Percentiles rank a stretch among this genome's conserved stretches.
Evolutionary conservation across 2,329 filamentous ascomycete genomes (phyloP).

Genomic region (Scedosporium dehoogii): DNA sequence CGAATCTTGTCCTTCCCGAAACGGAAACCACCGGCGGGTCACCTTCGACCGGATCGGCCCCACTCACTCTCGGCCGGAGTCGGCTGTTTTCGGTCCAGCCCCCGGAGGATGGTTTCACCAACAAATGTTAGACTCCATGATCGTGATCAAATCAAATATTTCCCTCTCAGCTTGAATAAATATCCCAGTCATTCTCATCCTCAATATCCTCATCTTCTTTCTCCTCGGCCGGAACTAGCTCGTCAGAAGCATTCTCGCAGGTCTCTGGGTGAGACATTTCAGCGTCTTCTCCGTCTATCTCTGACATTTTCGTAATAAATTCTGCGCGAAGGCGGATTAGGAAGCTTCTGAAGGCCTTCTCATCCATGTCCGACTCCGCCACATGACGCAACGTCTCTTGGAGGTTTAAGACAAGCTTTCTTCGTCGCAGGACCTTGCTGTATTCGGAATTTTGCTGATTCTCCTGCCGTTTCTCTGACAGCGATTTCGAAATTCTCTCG

Average conservation of each 20-base stretch:
- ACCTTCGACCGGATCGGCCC: no score
- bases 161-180: no score
- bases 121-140: no score
- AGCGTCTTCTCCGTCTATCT: conserved; percentile 35
- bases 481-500: conserved; percentile 50
- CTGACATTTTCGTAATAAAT: conserved; percentile 62
- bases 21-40: no score
- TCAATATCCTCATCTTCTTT: not conserved
- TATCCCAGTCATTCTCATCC: no score
- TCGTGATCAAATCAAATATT: no score
- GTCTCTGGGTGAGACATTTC: not conserved
- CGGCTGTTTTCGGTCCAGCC: no score
- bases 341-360: conserved; percentile 52
- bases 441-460: conserved; percentile 50
- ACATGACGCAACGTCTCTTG: conserved; percentile 65
- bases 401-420: conserved; percentile 65
- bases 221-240: not conserved
- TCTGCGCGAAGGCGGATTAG: conserved; percentile 60
- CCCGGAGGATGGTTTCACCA: no score
- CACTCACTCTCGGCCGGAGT: no score
- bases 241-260: not conserved
- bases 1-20: no score
- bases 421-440: conserved; percentile 48
- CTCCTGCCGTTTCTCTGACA: conserved; percentile 48
- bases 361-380: conserved; percentile 52